phyloP scores from a whole-genome alignment of 2,329 filamentous ascomycete genomes.

The Thelonectria olida region DNA sequence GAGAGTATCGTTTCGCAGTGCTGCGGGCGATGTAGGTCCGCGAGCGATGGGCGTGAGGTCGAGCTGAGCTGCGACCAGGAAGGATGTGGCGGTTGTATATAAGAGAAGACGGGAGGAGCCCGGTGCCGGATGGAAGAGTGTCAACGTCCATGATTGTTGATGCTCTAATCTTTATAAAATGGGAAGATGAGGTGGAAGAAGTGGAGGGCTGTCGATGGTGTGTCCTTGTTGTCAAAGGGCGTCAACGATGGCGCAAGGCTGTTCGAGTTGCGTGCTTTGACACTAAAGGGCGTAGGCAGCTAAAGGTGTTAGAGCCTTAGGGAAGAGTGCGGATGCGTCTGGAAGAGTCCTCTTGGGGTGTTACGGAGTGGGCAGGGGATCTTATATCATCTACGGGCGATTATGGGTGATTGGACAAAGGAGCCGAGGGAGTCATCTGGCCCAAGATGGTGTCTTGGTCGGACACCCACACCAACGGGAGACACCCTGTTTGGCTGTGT shows the following conservation, averaged over 20 bases:
- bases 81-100: conserved; percentile 34
- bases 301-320: neutral
- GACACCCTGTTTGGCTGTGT: too few relatives aligned
- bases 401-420: conserved; percentile 27
- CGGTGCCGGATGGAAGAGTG: conserved; percentile 30
- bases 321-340: conserved; percentile 35
- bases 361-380: conserved; percentile 24
- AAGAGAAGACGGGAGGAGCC: conserved; percentile 31
- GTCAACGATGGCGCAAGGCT: conserved; percentile 35
- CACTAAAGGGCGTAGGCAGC: conserved; percentile 28
- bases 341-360: conserved; percentile 27
- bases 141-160: conserved; percentile 29
- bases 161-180: conserved; percentile 3
- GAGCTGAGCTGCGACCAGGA: conserved; percentile 14
- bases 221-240: conserved; percentile 28
- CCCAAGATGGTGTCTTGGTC: conserved; percentile 29
- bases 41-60: conserved; percentile 29
- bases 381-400: conserved; percentile 29
- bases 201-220: conserved; percentile 1
- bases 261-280: conserved; percentile 36
- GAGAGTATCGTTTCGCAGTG: conserved; percentile 43
- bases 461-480: conserved; percentile 1
- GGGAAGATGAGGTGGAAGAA: neutral
- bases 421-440: conserved; percentile 38
- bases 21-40: conserved; percentile 45